Evolutionary conservation across 1,139 yeast species (phyloP), one percentile per base, ranked within the genome.

Genomic region (Zygosaccharomyces pseudobailii): DNA sequence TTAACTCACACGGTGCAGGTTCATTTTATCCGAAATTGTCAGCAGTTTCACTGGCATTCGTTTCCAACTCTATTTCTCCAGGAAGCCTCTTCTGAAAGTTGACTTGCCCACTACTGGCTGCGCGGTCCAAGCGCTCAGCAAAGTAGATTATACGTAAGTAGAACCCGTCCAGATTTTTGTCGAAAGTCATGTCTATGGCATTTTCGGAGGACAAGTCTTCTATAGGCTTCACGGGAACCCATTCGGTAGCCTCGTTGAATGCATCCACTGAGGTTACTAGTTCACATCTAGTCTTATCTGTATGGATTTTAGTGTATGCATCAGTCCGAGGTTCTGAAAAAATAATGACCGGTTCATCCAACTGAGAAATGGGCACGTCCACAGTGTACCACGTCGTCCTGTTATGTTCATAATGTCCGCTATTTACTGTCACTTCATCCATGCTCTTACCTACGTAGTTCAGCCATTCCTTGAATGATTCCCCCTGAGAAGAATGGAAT

Each of bases 331-430:
- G 57, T 4, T 48, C 48, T 17, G 63, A 55, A 23, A 48, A 49
- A 25, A 63, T 50, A 22, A 49, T 46, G 9, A 61, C 47, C 4
- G 63, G 53, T 23, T 50, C 40, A 9, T 24, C 19, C 25, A 58
- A 48, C 22, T 50, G 47, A 17, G 55, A 40, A n/a, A 57, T 19
- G 39, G 67, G 67, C 9, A 63, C 49, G 36, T 60, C 57, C 23
- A 60, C 53, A 4, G 58, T 55, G 45, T 60, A 63, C 59, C 63
- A 62, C 8, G 61, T 60, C 6, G 61, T 55, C 8, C 50, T 55
- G 40, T 58, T 54, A 7, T 44, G 45, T 27, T 50, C 46, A 27
- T 43, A 54, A 19, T 55, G 54, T 20, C 64, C 65, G 38, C 63
- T 59, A 38, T 58, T 54, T 4, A 63, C 55, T 9, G 53, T 50